These are phyloP conservation scores for Saccharomycopsis selenospora DNA, from an alignment of 805 yeast genomes.

Conservation along the genomic window DNA sequence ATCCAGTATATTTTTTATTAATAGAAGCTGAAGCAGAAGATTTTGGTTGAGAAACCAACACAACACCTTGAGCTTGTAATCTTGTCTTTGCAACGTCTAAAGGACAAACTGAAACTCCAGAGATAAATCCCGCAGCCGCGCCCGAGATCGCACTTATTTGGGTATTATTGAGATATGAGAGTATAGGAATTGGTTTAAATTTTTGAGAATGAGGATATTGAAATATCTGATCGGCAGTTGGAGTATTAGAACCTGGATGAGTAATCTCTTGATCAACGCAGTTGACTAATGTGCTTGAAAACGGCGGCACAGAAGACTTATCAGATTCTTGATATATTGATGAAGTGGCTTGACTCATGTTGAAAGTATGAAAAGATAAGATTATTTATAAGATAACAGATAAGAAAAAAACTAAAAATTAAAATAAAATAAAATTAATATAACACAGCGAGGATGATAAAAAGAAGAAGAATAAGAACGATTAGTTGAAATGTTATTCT, in stretches of 20 bases:
- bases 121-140: conserved; percentile 85
- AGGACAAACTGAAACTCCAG: conserved; percentile 91
- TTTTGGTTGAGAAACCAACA: conserved; percentile 10
- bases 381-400: no score
- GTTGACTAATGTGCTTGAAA: background rate
- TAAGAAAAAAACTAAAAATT: no score
- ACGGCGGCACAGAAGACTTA: conserved; percentile 2
- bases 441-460: no score
- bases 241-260: background rate
- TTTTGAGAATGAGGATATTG: conserved; percentile 4
- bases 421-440: no score
- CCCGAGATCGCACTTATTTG: conserved; percentile 79
- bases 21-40: conserved; percentile 21
- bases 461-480: no score
- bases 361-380: background rate
- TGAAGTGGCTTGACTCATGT: background rate
- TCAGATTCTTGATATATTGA: conserved; percentile 1
- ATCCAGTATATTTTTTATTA: conserved; percentile 45
- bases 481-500: no score
- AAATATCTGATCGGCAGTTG: conserved; percentile 1
- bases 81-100: conserved; percentile 92
- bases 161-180: conserved; percentile 30
- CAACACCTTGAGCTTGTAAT: conserved; percentile 82
- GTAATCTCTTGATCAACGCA: conserved; percentile 9
- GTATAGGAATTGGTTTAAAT: conserved; percentile 13